Evolutionary conservation across 2,329 filamentous ascomycete species (phyloP).

Genomic region (Bipolaris gigantea): DNA sequence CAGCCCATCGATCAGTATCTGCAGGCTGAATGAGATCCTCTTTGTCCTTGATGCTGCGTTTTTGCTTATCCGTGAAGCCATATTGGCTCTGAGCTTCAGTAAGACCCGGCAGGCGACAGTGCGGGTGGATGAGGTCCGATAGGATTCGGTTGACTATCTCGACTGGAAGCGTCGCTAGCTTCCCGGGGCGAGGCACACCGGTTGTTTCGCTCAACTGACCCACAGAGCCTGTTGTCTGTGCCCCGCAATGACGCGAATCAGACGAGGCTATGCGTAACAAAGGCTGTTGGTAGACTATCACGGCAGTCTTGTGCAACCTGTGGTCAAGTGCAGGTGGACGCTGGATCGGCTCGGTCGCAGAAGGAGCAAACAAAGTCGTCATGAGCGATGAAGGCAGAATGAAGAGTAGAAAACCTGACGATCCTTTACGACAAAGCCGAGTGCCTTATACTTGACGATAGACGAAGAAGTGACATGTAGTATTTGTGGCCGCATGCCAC

Average conservation of each 20-base stretch:
- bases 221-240: background rate
- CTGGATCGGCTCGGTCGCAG: constrained; percentile 4
- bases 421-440: background rate
- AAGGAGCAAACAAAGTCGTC: constrained; percentile 8
- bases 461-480: constrained; percentile 24
- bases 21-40: constrained; percentile 26
- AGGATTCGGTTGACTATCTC: constrained; percentile 36
- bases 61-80: constrained; percentile 19
- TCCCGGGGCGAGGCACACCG: constrained; percentile 11
- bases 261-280: constrained; percentile 3
- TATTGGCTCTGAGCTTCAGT: constrained; percentile 32
- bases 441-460: constrained; percentile 8
- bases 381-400: background rate
- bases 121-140: constrained; percentile 32
- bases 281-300: constrained; percentile 6
- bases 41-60: constrained; percentile 23
- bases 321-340: background rate
- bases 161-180: constrained; percentile 29
- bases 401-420: background rate
- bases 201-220: background rate
- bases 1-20: constrained; percentile 32
- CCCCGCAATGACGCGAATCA: background rate
- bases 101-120: constrained; percentile 35
- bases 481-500: constrained; percentile 4
- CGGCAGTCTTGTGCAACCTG: background rate